Evolutionary conservation across 2,329 filamentous ascomycete genomes (phyloP).

Genomic region (Curvularia eragrostidis): DNA sequence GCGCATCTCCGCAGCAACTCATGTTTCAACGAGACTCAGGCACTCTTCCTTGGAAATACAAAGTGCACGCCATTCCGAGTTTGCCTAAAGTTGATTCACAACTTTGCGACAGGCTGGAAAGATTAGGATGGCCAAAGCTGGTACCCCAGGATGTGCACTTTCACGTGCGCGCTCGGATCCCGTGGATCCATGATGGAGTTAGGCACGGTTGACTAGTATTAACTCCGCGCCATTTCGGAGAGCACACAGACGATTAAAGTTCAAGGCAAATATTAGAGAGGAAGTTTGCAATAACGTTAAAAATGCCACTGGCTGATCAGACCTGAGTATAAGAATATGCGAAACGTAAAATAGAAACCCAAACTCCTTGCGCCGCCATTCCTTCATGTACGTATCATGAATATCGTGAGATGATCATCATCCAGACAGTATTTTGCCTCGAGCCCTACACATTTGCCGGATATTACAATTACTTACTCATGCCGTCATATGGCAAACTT

Average conservation of each 20-base stretch:
- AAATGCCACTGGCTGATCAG: not conserved
- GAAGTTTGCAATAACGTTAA: not conserved
- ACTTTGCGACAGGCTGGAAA: not conserved
- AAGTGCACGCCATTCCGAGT: too few species aligned
- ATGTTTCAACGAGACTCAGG: not conserved
- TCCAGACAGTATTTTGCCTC: slow-evolving; percentile 12
- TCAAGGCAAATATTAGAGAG: not conserved
- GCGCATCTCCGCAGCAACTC: not conserved
- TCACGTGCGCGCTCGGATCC: slow-evolving; percentile 13
- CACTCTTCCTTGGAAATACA: not conserved
- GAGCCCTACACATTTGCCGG: slow-evolving; percentile 1
- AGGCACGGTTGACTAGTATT: not conserved
- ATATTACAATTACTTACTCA: slow-evolving; percentile 27
- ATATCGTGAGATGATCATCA: slow-evolving; percentile 33
- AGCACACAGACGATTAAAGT: not conserved
- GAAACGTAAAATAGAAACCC: not conserved
- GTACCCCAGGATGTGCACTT: slow-evolving; percentile 2
- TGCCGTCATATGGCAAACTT: slow-evolving; percentile 37
- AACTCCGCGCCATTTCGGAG: slow-evolving; percentile 4
- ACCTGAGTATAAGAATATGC: not conserved
- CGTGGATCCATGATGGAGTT: not conserved
- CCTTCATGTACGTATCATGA: slow-evolving; percentile 16
- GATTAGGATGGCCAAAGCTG: not conserved
- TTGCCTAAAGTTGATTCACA: not conserved
- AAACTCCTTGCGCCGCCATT: slow-evolving; percentile 12